phyloP scores from a whole-genome alignment of 495 filamentous ascomycete species.

The Daldinia loculata region DNA sequence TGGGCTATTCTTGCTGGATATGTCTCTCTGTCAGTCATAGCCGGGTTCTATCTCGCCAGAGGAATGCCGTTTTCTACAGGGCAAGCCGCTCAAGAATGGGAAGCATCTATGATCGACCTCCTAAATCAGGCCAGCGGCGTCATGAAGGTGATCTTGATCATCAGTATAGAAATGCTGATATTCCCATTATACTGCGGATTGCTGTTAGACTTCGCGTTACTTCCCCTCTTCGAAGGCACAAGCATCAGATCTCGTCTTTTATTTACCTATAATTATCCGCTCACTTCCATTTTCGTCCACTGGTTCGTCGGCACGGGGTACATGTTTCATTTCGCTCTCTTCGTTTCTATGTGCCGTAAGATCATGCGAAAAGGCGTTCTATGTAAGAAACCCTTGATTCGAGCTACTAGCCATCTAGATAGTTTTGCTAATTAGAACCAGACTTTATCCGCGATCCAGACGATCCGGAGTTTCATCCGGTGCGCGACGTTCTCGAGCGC shows the following conservation, averaged over 20 bases:
- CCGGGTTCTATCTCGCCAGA: constrained; percentile 78
- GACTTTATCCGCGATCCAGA: constrained; percentile 99
- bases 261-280: constrained; percentile 77
- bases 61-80: constrained; percentile 70
- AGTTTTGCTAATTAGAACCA: constrained; percentile 49
- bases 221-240: constrained; percentile 86
- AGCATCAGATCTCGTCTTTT: constrained; percentile 76
- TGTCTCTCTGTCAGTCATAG: constrained; percentile 72
- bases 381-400: constrained; percentile 63
- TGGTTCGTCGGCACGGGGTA: constrained; percentile 99
- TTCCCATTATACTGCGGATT: constrained; percentile 96
- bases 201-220: constrained; percentile 84
- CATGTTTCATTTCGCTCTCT: constrained; percentile 99
- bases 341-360: constrained; percentile 98
- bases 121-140: constrained; percentile 94
- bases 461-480: constrained; percentile 97
- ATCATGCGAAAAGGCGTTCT: constrained; percentile 94
- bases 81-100: constrained; percentile 73
- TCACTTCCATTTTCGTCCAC: constrained; percentile 93
- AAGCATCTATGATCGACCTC: constrained; percentile 80
- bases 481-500: constrained; percentile 94
- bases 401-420: background rate
- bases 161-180: constrained; percentile 97
- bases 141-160: constrained; percentile 97
- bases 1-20: constrained; percentile 87